Conservation (phyloP, 2,329 filamentous ascomycete species). For the Aaosphaeria pasadenensis region DNA sequence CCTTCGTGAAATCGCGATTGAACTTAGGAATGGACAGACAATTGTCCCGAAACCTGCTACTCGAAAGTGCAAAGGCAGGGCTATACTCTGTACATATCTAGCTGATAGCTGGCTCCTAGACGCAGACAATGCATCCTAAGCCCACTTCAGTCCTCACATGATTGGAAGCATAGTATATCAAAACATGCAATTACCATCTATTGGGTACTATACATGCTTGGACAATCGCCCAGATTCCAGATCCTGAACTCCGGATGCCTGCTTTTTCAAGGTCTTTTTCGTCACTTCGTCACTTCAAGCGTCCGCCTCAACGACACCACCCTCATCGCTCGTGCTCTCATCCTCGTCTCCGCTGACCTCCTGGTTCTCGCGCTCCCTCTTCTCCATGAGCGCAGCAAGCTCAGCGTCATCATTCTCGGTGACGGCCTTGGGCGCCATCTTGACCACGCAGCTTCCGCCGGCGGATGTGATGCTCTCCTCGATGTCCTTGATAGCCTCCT, state of each 20-base stretch:
- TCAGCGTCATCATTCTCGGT: slow-evolving; percentile 98
- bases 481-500: slow-evolving; percentile 88
- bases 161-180: too few relatives aligned
- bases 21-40: too few relatives aligned
- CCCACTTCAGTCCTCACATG: too few relatives aligned
- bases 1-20: too few relatives aligned
- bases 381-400: slow-evolving; percentile 97
- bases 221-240: too few relatives aligned
- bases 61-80: too few relatives aligned
- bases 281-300: slow-evolving; percentile 16
- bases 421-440: slow-evolving; percentile 99
- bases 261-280: slow-evolving; percentile 18
- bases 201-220: too few relatives aligned
- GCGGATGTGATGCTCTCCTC: slow-evolving; percentile 73
- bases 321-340: slow-evolving; percentile 91
- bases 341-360: slow-evolving; percentile 98
- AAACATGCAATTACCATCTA: too few relatives aligned
- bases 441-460: slow-evolving; percentile 79
- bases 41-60: too few relatives aligned
- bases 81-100: too few relatives aligned
- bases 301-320: slow-evolving; percentile 51
- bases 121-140: too few relatives aligned
- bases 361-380: slow-evolving; percentile 95
- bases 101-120: too few relatives aligned
- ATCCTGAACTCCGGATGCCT: slow-evolving; percentile 21